phyloP scores from a whole-genome alignment of 768 basidiomycete species.

The Termitomyces sp. region DNA sequence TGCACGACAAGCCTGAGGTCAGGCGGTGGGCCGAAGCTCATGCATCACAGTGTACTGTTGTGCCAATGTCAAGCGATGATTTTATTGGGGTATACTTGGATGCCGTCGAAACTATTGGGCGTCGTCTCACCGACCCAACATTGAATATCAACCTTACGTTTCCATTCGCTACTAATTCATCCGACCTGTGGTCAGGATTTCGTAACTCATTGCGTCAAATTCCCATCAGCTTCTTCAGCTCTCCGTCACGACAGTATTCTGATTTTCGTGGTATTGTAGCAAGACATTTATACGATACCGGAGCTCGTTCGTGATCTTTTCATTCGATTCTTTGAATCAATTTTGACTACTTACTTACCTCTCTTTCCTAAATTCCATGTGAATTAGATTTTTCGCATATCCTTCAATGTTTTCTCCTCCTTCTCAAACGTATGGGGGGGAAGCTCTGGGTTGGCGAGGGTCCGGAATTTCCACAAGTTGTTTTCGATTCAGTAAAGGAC shows the following conservation, averaged over 20 bases:
- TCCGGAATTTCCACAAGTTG: constrained; percentile 68
- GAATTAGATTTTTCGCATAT: constrained; percentile 56
- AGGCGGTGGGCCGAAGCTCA: constrained; percentile 60
- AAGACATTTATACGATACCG: constrained; percentile 57
- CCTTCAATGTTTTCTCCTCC: constrained; percentile 52
- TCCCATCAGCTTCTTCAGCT: constrained; percentile 38
- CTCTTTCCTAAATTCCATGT: constrained; percentile 7
- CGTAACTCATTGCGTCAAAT: constrained; percentile 44
- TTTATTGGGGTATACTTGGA: constrained; percentile 44
- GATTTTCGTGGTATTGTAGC: constrained; percentile 53
- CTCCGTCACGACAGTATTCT: constrained; percentile 28
- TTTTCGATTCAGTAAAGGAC: constrained; percentile 82
- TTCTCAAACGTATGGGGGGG: constrained; percentile 53
- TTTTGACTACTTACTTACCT: constrained; percentile 9
- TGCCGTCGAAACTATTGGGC: constrained; percentile 39
- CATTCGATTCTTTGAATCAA: constrained; percentile 6
- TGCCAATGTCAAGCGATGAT: constrained; percentile 44
- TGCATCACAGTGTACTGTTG: constrained; percentile 28
- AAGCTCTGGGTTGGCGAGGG: constrained; percentile 70
- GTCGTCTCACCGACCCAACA: constrained; percentile 8
- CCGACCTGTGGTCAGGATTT: constrained; percentile 52
- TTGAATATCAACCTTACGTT: constrained; percentile 10
- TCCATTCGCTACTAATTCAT: constrained; percentile 32
- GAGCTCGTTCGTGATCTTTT: constrained; percentile 47
- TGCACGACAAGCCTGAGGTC: constrained; percentile 44